These are phyloP conservation scores for Quercus phellos DNA, from an alignment of 331 rosid species.

Conservation along the genomic window DNA sequence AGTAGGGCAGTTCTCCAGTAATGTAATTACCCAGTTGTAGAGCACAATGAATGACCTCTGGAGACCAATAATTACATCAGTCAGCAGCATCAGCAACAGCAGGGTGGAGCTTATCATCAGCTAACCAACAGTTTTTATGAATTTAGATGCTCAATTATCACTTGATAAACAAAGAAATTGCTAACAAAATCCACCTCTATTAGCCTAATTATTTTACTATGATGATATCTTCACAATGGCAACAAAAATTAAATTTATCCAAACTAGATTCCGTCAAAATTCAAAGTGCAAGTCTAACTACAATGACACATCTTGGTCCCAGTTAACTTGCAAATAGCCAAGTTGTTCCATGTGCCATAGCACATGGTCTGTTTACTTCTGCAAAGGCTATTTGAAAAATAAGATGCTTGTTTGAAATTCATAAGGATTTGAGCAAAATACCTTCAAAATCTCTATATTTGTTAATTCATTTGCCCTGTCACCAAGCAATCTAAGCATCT, in stretches of 20 bases:
- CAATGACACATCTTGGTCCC: neutral
- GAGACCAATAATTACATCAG: neutral
- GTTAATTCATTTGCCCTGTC: conserved; percentile 87
- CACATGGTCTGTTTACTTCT: conserved; percentile 3
- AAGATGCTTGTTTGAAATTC: conserved; percentile 16
- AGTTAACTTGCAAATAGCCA: neutral
- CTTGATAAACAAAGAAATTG: neutral
- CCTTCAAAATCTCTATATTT: conserved; percentile 91
- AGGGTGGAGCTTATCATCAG: neutral
- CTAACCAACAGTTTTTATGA: neutral
- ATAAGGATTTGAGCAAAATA: conserved; percentile 31
- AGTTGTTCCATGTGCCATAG: neutral
- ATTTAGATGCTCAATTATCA: neutral
- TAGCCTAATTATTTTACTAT: neutral
- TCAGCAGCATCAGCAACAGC: neutral
- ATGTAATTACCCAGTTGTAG: neutral
- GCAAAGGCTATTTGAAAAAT: neutral
- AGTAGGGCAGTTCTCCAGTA: neutral
- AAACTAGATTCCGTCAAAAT: neutral
- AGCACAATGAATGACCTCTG: neutral
- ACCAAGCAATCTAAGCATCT: conserved; percentile 93
- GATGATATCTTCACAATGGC: neutral
- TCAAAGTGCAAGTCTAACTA: neutral
- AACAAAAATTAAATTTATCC: neutral
- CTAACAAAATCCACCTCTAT: neutral